Base-by-base conservation (phyloP, 2,329 filamentous ascomycete species). In the Diplodia corticola region DNA sequence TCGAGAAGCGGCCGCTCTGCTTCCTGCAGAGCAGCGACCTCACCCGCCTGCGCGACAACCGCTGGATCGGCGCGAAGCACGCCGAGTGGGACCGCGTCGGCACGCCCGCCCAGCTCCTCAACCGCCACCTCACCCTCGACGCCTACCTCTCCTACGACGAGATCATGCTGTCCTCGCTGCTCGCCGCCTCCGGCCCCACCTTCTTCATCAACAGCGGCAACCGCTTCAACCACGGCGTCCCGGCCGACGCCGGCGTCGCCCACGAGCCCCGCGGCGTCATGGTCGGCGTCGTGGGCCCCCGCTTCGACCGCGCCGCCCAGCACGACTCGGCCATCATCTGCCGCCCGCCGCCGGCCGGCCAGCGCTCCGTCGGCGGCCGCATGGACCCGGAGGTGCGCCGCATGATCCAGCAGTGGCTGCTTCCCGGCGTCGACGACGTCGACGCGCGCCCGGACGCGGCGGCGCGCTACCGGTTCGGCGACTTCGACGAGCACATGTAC, bases 61-160 rank as follows among this genome's bases (percentile, higher is more conserved):
- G 50, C 22, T 40, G 13, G 3, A 51, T 28, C 6, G 54, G 71
- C 3, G 22, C 65, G 13, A 50, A 33, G 4, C 46, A 60, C 6
- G 22, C 15, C 6, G 68, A 75, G 54, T 75, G 74, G 73, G 74
- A 76, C 63, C 70, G 71, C 12, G 71, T 71, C 28, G 73, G 72
- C 3, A 73, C 69, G 1, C 35, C 51, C 5, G 37, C 55, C 5
- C 69, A 75, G 59, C 67, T 50, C 20, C 46, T 26, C 28, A 63
- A 55, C 46, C n/a, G 51, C 17, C 24, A 48, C 40, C 59, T 72
- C 22, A 65, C 53, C 4, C 66, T 77, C 20, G 65, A 71, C 4
- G 67, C 73, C 7, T 77, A 76, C 64, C 69, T 77, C 10, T 71
- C 68, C 44, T 76, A 77, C 64, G 74, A 77, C 55, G 75, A 77